Percentiles rank a stretch among this genome's conserved stretches.
Evolutionary conservation across 2,329 filamentous ascomycete genomes (phyloP).

Genomic region (Didymella pinodella): DNA sequence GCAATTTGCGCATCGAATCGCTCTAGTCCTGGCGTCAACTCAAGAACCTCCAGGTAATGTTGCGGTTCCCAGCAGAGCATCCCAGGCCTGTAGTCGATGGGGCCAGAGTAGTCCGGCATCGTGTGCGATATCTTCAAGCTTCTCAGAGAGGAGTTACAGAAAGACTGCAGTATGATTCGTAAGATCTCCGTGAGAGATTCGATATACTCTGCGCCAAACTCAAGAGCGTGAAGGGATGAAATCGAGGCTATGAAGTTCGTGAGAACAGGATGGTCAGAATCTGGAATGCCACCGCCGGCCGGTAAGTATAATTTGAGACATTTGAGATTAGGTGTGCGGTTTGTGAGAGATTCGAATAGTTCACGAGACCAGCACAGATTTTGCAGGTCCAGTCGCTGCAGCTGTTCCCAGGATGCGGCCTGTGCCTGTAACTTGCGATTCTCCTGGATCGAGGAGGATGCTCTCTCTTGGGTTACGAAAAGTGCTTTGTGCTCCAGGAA

Average conservation of each 20-base stretch:
- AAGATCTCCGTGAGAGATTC: neutral
- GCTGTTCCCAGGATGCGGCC: neutral
- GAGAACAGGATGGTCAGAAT: neutral
- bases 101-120: neutral
- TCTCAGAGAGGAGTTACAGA: neutral
- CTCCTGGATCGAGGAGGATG: neutral
- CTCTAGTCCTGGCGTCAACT: neutral
- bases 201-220: neutral
- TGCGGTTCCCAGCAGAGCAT: neutral
- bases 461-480: neutral
- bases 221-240: neutral
- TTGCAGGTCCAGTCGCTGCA: neutral
- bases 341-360: neutral
- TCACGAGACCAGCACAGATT: neutral
- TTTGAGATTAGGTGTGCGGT: neutral
- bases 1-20: neutral
- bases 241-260: neutral
- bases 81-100: neutral
- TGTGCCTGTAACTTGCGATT: neutral
- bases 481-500: neutral
- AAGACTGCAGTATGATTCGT: neutral
- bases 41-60: neutral
- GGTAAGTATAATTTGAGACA: neutral
- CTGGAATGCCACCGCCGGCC: neutral
- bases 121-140: neutral